phyloP scores from a whole-genome alignment of 2,329 filamentous ascomycete species.

The Lachnellula occidentalis region DNA sequence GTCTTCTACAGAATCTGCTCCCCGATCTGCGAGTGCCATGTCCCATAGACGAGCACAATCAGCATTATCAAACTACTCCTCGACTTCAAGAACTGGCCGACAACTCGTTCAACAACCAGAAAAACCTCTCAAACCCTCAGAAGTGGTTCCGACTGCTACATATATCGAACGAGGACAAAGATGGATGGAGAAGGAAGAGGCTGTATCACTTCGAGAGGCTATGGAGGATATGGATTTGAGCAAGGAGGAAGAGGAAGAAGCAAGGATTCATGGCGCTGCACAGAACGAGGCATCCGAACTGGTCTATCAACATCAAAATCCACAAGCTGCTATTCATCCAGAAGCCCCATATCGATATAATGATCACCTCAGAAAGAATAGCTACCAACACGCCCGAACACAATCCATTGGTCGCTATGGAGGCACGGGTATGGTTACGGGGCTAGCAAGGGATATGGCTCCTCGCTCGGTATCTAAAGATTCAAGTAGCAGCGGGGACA shows the following conservation, averaged over 20 bases:
- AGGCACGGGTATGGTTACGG: slow-evolving; percentile 37
- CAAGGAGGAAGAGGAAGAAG: slow-evolving; percentile 48
- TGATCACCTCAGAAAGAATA: slow-evolving; percentile 63
- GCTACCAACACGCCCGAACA: slow-evolving; percentile 62
- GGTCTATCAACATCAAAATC: slow-evolving; percentile 70
- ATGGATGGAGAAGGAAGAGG: slow-evolving; percentile 80
- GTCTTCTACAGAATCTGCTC: slow-evolving; percentile 14
- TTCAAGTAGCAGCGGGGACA: slow-evolving; percentile 32
- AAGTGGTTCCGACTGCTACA: slow-evolving; percentile 58
- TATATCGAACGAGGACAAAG: slow-evolving; percentile 70
- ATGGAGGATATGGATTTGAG: slow-evolving; percentile 67
- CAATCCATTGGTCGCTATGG: slow-evolving; percentile 51
- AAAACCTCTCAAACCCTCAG: slow-evolving; percentile 47
- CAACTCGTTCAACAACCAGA: slow-evolving; percentile 23
- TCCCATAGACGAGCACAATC: slow-evolving; percentile 28
- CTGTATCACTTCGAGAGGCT: slow-evolving; percentile 61
- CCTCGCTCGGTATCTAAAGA: slow-evolving; percentile 30
- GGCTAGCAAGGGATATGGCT: slow-evolving; percentile 25
- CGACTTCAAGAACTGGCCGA: slow-evolving; percentile 28
- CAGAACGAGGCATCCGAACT: slow-evolving; percentile 73
- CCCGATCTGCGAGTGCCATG: slow-evolving; percentile 25
- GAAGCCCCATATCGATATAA: slow-evolving; percentile 63
- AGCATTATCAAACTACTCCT: slow-evolving; percentile 26
- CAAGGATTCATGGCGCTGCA: slow-evolving; percentile 62
- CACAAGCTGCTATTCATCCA: slow-evolving; percentile 48